phyloP scores from a whole-genome alignment of 345 rosid species.

The Acer campestre region DNA sequence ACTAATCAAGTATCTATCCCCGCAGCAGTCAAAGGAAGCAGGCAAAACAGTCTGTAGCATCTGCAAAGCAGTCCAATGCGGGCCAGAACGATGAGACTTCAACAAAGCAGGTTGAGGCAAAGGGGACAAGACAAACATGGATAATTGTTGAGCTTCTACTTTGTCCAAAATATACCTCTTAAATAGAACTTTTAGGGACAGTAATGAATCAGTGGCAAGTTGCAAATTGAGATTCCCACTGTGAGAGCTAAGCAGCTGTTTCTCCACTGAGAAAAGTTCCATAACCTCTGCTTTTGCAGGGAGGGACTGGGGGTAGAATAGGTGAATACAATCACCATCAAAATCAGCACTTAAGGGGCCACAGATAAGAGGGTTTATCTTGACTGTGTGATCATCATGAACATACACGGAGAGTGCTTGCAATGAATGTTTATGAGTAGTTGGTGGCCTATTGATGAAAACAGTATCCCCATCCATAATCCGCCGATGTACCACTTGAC shows the following conservation, averaged over 20 bases:
- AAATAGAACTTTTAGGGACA: constrained; percentile 70
- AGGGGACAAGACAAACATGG: constrained; percentile 63
- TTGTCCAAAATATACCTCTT: constrained; percentile 50
- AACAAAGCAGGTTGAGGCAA: constrained; percentile 72
- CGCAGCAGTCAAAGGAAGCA: constrained; percentile 52
- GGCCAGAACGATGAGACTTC: constrained; percentile 46
- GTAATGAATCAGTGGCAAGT: constrained; percentile 67
- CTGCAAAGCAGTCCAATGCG: constrained; percentile 75
- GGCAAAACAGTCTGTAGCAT: constrained; percentile 78
- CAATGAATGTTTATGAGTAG: constrained; percentile 90
- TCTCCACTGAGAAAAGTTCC: constrained; percentile 92
- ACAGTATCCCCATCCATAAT: constrained; percentile 94
- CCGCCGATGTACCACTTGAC: constrained; percentile 85
- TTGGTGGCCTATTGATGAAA: constrained; percentile 93
- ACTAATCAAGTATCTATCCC: constrained; percentile 55
- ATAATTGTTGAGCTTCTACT: constrained; percentile 67
- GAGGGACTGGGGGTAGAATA: constrained; percentile 90
- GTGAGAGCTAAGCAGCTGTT: constrained; percentile 93
- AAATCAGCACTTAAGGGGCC: constrained; percentile 95
- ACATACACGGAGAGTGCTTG: constrained; percentile 92
- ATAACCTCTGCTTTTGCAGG: constrained; percentile 92
- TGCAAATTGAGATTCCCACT: constrained; percentile 80
- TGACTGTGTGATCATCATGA: constrained; percentile 92
- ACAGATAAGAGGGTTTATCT: constrained; percentile 92
- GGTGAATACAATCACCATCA: constrained; percentile 94